Evolutionary conservation across 192 early-diverging fungal genomes (phyloP).

Genomic region (Funneliformis geosporum): DNA sequence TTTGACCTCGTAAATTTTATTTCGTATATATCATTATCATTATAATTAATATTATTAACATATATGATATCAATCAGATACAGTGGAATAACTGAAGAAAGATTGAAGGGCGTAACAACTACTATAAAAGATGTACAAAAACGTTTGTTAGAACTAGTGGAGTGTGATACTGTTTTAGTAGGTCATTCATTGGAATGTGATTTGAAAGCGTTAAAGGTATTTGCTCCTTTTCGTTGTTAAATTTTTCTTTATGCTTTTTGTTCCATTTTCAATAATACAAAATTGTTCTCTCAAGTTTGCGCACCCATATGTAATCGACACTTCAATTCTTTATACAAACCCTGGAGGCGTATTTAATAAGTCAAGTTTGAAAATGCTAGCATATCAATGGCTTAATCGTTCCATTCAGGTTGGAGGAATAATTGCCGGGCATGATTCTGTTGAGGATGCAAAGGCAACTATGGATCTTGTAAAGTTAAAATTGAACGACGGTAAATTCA

Average conservation of each 20-base stretch:
- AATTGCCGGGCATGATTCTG: slow-evolving; percentile 64
- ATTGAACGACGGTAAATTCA: slow-evolving; percentile 41
- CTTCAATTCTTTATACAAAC: slow-evolving; percentile 58
- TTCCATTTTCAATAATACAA: background rate
- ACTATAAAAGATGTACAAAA: slow-evolving; percentile 51
- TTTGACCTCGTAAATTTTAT: slow-evolving; percentile 48
- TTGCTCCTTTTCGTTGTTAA: no score
- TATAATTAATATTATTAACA: background rate
- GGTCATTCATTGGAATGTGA: slow-evolving; percentile 71
- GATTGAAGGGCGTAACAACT: slow-evolving; percentile 43
- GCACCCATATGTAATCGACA: slow-evolving; percentile 67
- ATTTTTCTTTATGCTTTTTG: background rate
- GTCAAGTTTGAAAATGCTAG: slow-evolving; percentile 55
- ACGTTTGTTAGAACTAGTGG: slow-evolving; percentile 43
- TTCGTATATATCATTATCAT: background rate
- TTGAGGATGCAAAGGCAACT: slow-evolving; percentile 67
- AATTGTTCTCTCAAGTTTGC: slow-evolving; percentile 36
- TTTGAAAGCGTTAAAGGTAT: slow-evolving; percentile 60
- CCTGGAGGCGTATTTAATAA: slow-evolving; percentile 52
- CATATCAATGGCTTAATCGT: slow-evolving; percentile 52
- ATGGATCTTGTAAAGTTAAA: slow-evolving; percentile 66
- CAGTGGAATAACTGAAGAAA: slow-evolving; percentile 54
- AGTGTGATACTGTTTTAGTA: slow-evolving; percentile 49
- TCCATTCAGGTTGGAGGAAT: slow-evolving; percentile 50
- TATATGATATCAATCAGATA: background rate